phyloP scores from a whole-genome alignment of 257 asterid species.

The Capsicum pubescens region DNA sequence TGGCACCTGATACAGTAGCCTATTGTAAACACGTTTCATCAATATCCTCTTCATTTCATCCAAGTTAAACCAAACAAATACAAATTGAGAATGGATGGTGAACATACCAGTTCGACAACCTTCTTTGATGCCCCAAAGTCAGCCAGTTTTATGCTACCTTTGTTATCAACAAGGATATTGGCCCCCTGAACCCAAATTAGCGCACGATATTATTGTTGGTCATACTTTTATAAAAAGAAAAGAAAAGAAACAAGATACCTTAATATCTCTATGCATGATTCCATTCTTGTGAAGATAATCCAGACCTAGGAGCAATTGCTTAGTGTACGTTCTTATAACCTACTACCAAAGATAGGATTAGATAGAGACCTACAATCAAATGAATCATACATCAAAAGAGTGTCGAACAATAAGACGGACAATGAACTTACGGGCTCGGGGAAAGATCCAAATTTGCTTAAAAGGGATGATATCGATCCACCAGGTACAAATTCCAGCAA shows the following conservation, averaged over 20 bases:
- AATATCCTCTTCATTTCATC: constrained; percentile 12
- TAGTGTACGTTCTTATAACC: constrained; percentile 97
- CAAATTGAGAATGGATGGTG: not conserved
- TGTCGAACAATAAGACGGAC: not conserved
- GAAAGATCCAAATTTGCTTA: constrained; percentile 96
- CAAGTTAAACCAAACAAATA: not conserved
- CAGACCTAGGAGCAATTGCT: constrained; percentile 84
- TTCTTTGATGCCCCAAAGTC: constrained; percentile 99
- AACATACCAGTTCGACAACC: constrained; percentile 92
- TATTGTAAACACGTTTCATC: constrained; percentile 41
- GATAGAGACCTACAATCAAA: constrained; percentile 23
- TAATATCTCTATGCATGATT: constrained; percentile 97
- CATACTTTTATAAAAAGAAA: not conserved
- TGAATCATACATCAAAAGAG: not conserved
- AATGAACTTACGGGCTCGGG: constrained; percentile 88
- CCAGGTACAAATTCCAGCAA: constrained; percentile 96
- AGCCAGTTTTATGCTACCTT: constrained; percentile 97
- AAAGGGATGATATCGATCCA: constrained; percentile 95
- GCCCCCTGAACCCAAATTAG: constrained; percentile 70
- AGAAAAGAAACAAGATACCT: constrained; percentile 53
- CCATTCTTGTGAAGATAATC: constrained; percentile 95
- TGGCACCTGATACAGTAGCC: constrained; percentile 98
- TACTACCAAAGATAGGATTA: constrained; percentile 43
- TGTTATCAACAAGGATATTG: constrained; percentile 94
- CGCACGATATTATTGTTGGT: not conserved